phyloP scores from a whole-genome alignment of 2,329 filamentous ascomycete genomes.

The Cryphonectria carpinicola region DNA sequence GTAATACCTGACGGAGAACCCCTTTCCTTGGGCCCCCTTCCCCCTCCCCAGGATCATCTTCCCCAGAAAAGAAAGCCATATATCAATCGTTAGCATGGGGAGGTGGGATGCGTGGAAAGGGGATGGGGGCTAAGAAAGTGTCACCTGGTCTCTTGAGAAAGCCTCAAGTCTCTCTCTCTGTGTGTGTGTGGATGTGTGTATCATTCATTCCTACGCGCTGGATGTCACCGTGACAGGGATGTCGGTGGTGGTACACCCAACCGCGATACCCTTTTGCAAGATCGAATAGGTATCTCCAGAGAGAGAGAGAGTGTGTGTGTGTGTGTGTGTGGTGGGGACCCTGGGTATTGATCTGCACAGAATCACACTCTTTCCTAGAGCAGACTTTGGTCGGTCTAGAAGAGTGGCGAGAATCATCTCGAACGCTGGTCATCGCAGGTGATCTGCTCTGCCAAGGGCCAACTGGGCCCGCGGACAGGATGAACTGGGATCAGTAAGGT shows the following conservation, averaged over 20 bases:
- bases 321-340: neutral
- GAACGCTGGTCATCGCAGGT: neutral
- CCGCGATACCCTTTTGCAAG: neutral
- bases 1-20: neutral
- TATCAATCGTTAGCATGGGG: neutral
- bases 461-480: neutral
- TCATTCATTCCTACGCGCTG: constrained; percentile 11
- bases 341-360: neutral
- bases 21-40: neutral
- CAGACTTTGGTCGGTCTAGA: neutral
- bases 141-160: constrained; percentile 14
- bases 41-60: neutral
- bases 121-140: constrained; percentile 1
- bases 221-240: neutral
- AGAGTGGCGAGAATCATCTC: constrained; percentile 2
- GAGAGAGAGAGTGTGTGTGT: no score
- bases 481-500: neutral
- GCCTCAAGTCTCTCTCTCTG: neutral
- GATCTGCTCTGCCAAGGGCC: neutral
- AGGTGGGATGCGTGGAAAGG: neutral
- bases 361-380: neutral
- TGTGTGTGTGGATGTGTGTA: neutral
- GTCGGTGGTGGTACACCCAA: no score
- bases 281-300: neutral
- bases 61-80: neutral